Evolutionary conservation across 345 rosid genomes (phyloP).

Genomic region (Arabidopsis arenosa): DNA sequence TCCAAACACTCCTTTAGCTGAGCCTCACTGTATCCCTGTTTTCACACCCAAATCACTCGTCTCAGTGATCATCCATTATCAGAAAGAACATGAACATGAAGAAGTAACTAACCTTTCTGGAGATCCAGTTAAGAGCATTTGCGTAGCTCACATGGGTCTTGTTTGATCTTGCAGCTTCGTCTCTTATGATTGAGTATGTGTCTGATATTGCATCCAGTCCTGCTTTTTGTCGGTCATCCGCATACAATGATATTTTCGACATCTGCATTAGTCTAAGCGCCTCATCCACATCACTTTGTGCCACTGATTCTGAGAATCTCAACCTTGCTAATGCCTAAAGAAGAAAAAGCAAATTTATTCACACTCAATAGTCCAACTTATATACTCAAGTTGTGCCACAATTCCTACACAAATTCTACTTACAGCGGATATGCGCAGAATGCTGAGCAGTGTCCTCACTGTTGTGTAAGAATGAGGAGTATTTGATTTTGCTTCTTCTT

Average conservation of each 20-base stretch:
- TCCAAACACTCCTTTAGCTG: slow-evolving; percentile 98
- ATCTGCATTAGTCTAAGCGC: slow-evolving; percentile 97
- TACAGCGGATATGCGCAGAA: slow-evolving; percentile 96
- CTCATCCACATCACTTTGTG: slow-evolving; percentile 98
- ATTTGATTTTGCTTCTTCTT: slow-evolving; percentile 92
- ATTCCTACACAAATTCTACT: slow-evolving; percentile 35
- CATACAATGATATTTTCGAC: slow-evolving; percentile 95
- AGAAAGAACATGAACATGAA: not conserved
- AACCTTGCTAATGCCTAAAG: slow-evolving; percentile 98
- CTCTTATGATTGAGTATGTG: slow-evolving; percentile 91
- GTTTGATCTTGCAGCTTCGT: slow-evolving; percentile 92
- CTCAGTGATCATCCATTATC: slow-evolving; percentile 25
- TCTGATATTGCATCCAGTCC: slow-evolving; percentile 99
- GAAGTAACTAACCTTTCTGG: slow-evolving; percentile 80
- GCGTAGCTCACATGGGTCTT: slow-evolving; percentile 82
- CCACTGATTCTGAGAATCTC: slow-evolving; percentile 90
- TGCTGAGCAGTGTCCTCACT: slow-evolving; percentile 89
- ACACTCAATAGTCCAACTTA: not conserved
- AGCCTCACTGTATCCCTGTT: slow-evolving; percentile 98
- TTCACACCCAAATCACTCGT: slow-evolving; percentile 25
- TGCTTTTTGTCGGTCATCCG: slow-evolving; percentile 86
- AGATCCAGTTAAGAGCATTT: slow-evolving; percentile 95
- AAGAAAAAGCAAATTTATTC: no score
- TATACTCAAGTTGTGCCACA: slow-evolving; percentile 4
- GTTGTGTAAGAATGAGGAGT: slow-evolving; percentile 96